phyloP scores from a whole-genome alignment of 148 eudicot genomes.

The Simmondsia chinensis region DNA sequence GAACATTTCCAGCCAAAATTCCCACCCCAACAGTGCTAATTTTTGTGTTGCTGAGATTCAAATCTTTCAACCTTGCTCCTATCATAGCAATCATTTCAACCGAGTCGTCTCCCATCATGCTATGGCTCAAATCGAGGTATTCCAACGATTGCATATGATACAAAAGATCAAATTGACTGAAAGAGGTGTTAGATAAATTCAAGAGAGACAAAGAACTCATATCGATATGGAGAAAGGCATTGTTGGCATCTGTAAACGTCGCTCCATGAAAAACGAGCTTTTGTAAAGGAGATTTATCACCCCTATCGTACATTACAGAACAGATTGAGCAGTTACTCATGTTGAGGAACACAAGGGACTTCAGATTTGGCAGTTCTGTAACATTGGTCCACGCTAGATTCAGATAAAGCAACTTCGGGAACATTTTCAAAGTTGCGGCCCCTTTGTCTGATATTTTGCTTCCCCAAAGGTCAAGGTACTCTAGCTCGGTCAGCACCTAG shows the following conservation, averaged over 20 bases:
- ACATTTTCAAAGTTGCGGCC: conserved; percentile 24
- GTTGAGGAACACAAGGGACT: conserved; percentile 48
- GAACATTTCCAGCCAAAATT: conserved; percentile 66
- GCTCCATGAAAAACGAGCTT: conserved; percentile 59
- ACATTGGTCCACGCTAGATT: conserved; percentile 81
- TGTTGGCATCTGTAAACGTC: conserved; percentile 23
- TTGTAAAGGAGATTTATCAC: conserved; percentile 29
- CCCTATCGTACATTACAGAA: conserved; percentile 38
- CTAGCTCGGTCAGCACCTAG: conserved; percentile 55
- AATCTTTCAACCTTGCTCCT: conserved; percentile 45
- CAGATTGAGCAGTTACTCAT: conserved; percentile 73
- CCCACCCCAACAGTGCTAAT: conserved; percentile 62
- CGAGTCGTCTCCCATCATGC: conserved; percentile 36
- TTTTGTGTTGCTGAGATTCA: conserved; percentile 66
- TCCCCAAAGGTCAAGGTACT: conserved; percentile 84
- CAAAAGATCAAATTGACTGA: conserved; percentile 41
- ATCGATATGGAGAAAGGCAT: conserved; percentile 35
- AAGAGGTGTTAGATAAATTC: conserved; percentile 53
- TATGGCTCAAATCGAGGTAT: conserved; percentile 64
- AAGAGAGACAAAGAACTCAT: conserved; percentile 35
- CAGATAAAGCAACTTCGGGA: conserved; percentile 49
- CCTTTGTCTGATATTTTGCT: conserved; percentile 62
- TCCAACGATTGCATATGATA: conserved; percentile 37
- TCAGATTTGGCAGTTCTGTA: conserved; percentile 50
- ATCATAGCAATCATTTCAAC: conserved; percentile 37